Conservation (phyloP, 1,284 basidiomycete genomes). For the Irpex lacteus region DNA sequence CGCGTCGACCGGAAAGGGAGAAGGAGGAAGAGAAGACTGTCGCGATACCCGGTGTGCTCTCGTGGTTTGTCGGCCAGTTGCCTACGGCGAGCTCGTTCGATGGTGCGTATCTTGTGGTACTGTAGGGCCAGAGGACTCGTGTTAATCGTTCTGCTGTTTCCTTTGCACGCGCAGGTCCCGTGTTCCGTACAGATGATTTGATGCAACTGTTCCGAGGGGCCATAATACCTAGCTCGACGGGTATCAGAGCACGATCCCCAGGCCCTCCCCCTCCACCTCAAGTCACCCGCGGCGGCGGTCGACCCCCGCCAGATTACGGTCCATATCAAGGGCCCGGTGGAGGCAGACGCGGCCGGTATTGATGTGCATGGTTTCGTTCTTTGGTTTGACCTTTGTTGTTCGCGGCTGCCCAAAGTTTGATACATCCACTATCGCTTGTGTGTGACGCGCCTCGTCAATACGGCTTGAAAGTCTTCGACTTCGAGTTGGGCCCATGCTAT, state of each 20-base stretch:
- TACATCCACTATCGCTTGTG: neutral
- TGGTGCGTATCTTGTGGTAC: constrained; percentile 51
- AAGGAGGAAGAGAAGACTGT: constrained; percentile 53
- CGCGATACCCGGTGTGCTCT: constrained; percentile 64
- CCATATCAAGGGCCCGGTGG: constrained; percentile 39
- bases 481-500: neutral
- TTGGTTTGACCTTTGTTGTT: neutral
- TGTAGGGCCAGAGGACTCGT: neutral
- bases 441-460: neutral
- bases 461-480: neutral
- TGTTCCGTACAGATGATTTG: constrained; percentile 84
- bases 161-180: constrained; percentile 55
- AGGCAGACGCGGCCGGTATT: constrained; percentile 30
- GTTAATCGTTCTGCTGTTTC: neutral
- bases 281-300: constrained; percentile 34
- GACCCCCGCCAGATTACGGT: constrained; percentile 44
- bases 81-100: constrained; percentile 75
- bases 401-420: neutral
- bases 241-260: constrained; percentile 42
- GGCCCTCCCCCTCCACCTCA: constrained; percentile 34
- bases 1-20: constrained; percentile 42
- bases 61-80: constrained; percentile 80
- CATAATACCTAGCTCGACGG: constrained; percentile 63
- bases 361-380: neutral
- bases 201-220: constrained; percentile 78